Base-by-base conservation (phyloP, 2,329 filamentous ascomycete genomes). In the Bretziella fagacearum region DNA sequence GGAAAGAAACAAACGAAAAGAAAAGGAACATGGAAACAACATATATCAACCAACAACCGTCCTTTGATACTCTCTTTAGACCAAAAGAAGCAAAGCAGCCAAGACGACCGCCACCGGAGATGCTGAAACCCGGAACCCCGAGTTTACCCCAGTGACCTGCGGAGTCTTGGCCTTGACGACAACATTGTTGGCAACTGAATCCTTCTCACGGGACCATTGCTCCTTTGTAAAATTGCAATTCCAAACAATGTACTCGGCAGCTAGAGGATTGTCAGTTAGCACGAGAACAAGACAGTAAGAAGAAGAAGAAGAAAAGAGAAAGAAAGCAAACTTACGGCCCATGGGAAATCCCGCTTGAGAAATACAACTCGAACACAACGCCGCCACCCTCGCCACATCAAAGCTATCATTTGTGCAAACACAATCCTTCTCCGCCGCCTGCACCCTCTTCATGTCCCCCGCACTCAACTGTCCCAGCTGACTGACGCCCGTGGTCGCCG, bases 371-470 rank as follows among this genome's bases (percentile, higher is more conserved):
- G 62, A 56, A 33, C 63, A 66, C 6, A 65, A 52, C 1, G 56
- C 62, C 4, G 61, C 59, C n/a, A 66, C 52, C 30, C 55, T 51
- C 27, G 58, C 55, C 10, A 66, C 63, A 39, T 66, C 56, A 44
- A 66, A 65, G 52, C 63, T 65, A 46, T 55, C 53, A 44, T 65
- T 65, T 6, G 52, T 44, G 44, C 63, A 66, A 3, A 64, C 59
- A 44, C 63, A 66, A 11, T 56, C 51, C 44, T 56, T 53, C 48
- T 66, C 63, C 1, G 56, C 56, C 13, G 55, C 53, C 26, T 55
- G 53, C 23, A 51, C 51, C 6, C 47, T 30, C 44, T 50, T 50
- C 15, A 53, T 54, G 45, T 50, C 53, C 3, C 53, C 39, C 3
- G 53, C 47, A 17, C 53, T 49, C n/a, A 52, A 13, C 29, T 54